Conservation (phyloP, 768 basidiomycete species). For the Suillus luteus region DNA sequence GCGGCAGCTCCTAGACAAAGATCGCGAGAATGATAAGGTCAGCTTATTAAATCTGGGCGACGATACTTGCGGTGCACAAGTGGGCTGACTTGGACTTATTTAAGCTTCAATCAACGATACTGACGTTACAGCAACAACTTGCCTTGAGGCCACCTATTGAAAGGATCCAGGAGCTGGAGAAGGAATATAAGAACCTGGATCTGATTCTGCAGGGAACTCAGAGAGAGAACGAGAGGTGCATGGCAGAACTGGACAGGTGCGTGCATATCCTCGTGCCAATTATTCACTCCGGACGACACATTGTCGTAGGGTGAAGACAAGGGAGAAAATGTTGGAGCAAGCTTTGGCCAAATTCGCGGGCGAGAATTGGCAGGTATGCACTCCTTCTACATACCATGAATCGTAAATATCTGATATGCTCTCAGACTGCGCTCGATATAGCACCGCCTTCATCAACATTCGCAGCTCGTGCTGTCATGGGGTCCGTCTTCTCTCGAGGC, state of each 20-base stretch:
- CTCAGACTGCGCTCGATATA: conserved; percentile 39
- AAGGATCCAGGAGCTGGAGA: conserved; percentile 62
- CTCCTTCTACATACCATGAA: neutral
- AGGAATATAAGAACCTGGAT: conserved; percentile 75
- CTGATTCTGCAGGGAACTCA: conserved; percentile 79
- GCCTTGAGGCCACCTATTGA: conserved; percentile 69
- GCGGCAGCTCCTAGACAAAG: conserved; percentile 64
- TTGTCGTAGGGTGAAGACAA: conserved; percentile 51
- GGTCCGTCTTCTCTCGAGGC: conserved; percentile 27
- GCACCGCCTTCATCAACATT: conserved; percentile 34
- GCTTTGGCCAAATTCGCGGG: conserved; percentile 72
- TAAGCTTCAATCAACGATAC: conserved; percentile 65
- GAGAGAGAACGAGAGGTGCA: conserved; percentile 82
- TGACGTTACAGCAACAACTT: conserved; percentile 64
- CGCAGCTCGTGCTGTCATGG: conserved; percentile 29
- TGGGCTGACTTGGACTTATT: neutral
- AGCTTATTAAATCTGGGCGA: conserved; percentile 7
- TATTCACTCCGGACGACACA: neutral
- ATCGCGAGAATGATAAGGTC: conserved; percentile 72
- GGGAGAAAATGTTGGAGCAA: conserved; percentile 77
- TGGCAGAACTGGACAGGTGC: conserved; percentile 77
- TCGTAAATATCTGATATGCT: conserved; percentile 1
- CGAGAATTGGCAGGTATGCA: conserved; percentile 78
- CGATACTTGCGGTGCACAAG: neutral
- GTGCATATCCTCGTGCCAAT: conserved; percentile 18